Conservation (phyloP, 2,329 filamentous ascomycete genomes). For the Curvularia sp. region DNA sequence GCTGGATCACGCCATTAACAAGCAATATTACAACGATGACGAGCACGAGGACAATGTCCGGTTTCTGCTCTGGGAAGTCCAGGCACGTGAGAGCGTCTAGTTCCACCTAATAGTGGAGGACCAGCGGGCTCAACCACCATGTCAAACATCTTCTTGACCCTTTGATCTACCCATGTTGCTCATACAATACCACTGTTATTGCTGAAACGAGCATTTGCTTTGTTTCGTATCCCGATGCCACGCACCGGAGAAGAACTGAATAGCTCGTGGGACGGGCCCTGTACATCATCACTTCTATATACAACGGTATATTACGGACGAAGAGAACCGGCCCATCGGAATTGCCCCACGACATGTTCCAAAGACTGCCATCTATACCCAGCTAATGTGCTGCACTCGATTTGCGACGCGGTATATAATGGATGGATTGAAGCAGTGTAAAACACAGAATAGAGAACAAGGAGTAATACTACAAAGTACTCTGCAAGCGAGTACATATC, state of each 20-base stretch:
- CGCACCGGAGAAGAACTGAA: not conserved
- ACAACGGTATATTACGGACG: not conserved
- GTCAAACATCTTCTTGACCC: not conserved
- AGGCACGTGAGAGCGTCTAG: conserved; percentile 31
- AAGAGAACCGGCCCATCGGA: not conserved
- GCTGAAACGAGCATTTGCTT: not conserved
- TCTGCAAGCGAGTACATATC: no score
- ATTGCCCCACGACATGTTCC: not conserved
- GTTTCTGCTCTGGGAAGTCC: conserved; percentile 34
- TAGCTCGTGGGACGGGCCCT: not conserved
- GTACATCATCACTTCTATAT: not conserved
- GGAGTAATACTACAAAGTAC: not conserved
- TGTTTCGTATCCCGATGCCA: not conserved
- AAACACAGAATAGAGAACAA: not conserved
- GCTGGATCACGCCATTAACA: conserved; percentile 33
- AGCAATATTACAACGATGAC: conserved; percentile 24
- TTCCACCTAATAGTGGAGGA: not conserved
- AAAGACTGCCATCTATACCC: not conserved
- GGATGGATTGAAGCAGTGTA: not conserved
- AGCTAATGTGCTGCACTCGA: not conserved
- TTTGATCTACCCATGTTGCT: not conserved
- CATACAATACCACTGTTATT: not conserved
- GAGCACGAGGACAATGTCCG: conserved; percentile 29
- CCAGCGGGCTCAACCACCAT: not conserved
- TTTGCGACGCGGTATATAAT: not conserved